Percentiles rank a stretch among this genome's conserved stretches.
These are phyloP conservation scores for Puccinia polysora DNA, from an alignment of 1,284 basidiomycete species.

Conservation along the genomic window DNA sequence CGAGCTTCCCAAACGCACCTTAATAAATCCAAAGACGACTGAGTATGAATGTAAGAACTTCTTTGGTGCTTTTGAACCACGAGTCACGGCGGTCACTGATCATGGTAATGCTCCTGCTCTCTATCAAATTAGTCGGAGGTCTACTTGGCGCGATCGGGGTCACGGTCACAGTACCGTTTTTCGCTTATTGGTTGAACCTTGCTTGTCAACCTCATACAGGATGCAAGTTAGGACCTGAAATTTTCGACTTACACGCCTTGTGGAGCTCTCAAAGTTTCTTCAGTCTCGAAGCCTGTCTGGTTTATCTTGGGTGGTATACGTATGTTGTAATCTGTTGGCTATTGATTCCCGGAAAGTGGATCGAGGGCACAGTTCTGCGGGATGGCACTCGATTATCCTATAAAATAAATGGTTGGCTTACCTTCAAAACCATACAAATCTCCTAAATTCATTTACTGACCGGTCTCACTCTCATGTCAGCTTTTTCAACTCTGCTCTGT, in stretches of 20 bases:
- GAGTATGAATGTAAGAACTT: no score
- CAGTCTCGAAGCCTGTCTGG: constrained; percentile 46
- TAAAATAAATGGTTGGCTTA: constrained; percentile 80
- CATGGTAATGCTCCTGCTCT: no score
- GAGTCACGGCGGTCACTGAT: no score
- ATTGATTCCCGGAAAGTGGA: constrained; percentile 77
- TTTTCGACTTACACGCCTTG: constrained; percentile 57
- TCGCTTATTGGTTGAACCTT: constrained; percentile 76
- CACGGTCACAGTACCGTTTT: constrained; percentile 66
- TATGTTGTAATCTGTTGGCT: constrained; percentile 79
- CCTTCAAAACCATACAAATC: no score
- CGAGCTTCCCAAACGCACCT: no score
- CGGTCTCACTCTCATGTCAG: constrained; percentile 55
- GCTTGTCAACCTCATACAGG: constrained; percentile 73
- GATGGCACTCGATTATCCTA: constrained; percentile 75
- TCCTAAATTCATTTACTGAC: not conserved
- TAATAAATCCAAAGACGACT: no score
- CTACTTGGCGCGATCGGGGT: constrained; percentile 73
- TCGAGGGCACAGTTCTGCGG: constrained; percentile 72
- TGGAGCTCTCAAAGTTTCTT: constrained; percentile 50
- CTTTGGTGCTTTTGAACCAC: no score
- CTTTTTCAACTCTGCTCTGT: constrained; percentile 78
- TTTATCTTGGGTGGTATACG: constrained; percentile 85
- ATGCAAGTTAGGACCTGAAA: constrained; percentile 63
- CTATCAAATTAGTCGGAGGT: constrained; percentile 72